Evolutionary conservation across 768 basidiomycete genomes (phyloP).

Genomic region (Tephrocybe sp.): DNA sequence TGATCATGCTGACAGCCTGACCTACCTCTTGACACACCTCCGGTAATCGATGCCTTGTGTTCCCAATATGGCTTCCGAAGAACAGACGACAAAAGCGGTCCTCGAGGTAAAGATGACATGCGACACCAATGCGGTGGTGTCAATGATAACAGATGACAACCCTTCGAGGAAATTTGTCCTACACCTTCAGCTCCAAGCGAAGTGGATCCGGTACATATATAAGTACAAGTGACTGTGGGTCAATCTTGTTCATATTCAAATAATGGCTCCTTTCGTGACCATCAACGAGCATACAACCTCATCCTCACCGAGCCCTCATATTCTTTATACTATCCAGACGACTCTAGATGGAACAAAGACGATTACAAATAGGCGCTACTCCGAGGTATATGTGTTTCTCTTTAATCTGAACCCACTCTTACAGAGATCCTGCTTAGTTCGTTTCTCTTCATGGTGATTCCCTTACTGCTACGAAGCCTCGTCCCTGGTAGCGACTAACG

Average conservation of each 20-base stretch:
- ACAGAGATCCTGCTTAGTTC: constrained; percentile 25
- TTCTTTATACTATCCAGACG: constrained; percentile 41
- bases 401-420: neutral
- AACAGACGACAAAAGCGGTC: too few relatives aligned
- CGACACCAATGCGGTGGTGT: too few relatives aligned
- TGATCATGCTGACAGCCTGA: too few relatives aligned
- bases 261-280: constrained; percentile 25
- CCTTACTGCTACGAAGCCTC: neutral
- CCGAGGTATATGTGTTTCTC: constrained; percentile 31
- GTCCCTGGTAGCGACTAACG: neutral
- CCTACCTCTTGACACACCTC: too few relatives aligned
- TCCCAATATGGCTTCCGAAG: too few relatives aligned
- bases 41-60: too few relatives aligned
- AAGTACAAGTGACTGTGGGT: neutral
- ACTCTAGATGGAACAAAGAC: constrained; percentile 27
- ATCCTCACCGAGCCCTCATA: constrained; percentile 45
- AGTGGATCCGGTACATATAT: neutral
- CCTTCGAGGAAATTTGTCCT: neutral
- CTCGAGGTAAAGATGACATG: too few relatives aligned
- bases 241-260: neutral
- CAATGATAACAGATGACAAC: too few relatives aligned
- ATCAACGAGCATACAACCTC: constrained; percentile 44
- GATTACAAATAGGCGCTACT: constrained; percentile 35
- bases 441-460: constrained; percentile 32
- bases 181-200: constrained; percentile 2